Base-by-base conservation (phyloP, 2,329 filamentous ascomycete genomes). In the Massarina eburnea region DNA sequence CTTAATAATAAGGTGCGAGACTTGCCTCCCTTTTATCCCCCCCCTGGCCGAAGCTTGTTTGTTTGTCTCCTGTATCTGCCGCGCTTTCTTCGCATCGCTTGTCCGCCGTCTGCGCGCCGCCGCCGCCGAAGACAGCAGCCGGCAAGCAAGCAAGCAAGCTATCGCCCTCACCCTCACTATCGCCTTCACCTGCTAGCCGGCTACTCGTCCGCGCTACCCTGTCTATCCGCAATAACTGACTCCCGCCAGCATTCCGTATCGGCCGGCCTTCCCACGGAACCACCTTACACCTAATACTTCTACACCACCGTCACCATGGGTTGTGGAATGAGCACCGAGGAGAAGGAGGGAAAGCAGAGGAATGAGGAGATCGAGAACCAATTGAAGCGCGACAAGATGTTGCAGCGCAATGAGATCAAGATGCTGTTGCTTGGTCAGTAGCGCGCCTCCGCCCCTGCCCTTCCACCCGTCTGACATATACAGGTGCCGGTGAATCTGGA, bases 311-410 rank as follows among this genome's bases (percentile, higher is more conserved):
- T 72, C 86, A 91, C 80, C 67, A 99, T 99, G 94, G 94, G 94
- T 85, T 99, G 94, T 76, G 92, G 92, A 77, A 95, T 96, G 90
- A 97, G 92, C 75, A 96, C 94, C 71, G 94, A 97, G 80, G 94
- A 97, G 79, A 96, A 96, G 87, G 94, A 97, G 91, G 92, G 94
- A 78, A 97, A 96, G 89, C 89, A 91, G 80, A 87, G 94, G 65
- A 97, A 99, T 73, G 94, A 99, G 82, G 92, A 97, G 84, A 99
- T 99, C 70, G 94, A 99, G 78, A 97, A 96, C 74, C 92, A 97
- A 80, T 80, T 97, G 71, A 97, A 96, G 84, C 84, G 90, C 73
- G 94, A 99, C 72, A 95, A 95, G 78, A 89, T 97, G 89, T 88
- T 95, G 81, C 91, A 96, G 79, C 87, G 92, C 67, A 99, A 99